A percentile compares a stretch with the other conserved stretches of the same genome.
These are phyloP conservation scores for Cytidiella melzeri DNA, from an alignment of 768 basidiomycete species.

Conservation along the genomic window DNA sequence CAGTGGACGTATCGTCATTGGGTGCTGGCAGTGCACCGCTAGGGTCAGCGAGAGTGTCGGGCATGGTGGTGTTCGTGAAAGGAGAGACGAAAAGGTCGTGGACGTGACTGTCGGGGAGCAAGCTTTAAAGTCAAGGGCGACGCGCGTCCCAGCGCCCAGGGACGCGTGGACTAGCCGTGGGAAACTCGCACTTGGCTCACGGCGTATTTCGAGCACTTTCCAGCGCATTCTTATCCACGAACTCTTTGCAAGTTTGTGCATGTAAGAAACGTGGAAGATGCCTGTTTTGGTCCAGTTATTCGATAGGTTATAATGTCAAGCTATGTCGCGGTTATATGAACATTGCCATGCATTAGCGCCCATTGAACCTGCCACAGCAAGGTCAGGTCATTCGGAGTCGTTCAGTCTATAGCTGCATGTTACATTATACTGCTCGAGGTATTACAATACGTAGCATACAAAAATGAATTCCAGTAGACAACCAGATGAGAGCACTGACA, in stretches of 20 bases:
- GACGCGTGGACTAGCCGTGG: slow-evolving; percentile 17
- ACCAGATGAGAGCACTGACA: background rate
- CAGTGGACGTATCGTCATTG: slow-evolving; percentile 89
- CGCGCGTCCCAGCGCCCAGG: slow-evolving; percentile 25
- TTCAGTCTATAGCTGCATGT: too few relatives aligned
- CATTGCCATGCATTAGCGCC: too few relatives aligned
- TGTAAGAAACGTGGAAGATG: too few relatives aligned
- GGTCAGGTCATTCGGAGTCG: too few relatives aligned
- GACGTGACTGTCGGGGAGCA: slow-evolving; percentile 5
- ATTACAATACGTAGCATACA: background rate
- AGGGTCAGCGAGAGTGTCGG: slow-evolving; percentile 50
- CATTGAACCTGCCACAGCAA: too few relatives aligned
- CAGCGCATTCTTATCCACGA: slow-evolving; percentile 3
- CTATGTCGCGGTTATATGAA: too few relatives aligned
- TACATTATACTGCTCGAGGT: too few relatives aligned
- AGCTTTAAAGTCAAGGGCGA: slow-evolving; percentile 19
- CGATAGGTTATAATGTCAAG: too few relatives aligned
- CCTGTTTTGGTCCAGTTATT: too few relatives aligned
- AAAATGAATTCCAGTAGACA: background rate
- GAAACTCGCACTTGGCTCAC: slow-evolving; percentile 14
- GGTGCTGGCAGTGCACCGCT: slow-evolving; percentile 79
- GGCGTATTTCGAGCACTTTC: slow-evolving; percentile 21
- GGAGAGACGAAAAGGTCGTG: slow-evolving; percentile 11
- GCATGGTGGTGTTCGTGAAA: slow-evolving; percentile 15
- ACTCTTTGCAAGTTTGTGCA: too few relatives aligned